Base-by-base conservation (phyloP, 2,329 filamentous ascomycete species). In the Colletotrichum aenigma region DNA sequence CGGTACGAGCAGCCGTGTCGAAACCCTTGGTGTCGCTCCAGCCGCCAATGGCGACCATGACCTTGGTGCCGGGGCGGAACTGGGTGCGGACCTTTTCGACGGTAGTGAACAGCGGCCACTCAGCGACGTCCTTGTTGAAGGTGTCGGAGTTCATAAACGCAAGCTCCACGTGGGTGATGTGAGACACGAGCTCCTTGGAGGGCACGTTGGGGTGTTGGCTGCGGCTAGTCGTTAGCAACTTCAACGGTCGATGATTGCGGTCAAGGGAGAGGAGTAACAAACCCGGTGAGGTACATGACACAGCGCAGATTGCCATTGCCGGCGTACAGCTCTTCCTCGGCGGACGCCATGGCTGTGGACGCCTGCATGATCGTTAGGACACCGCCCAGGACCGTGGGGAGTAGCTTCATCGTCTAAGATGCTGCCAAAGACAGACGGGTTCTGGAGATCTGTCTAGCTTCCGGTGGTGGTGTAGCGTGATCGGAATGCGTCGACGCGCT, bases 1-100 rank as follows among this genome's bases (percentile, higher is more conserved):
- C 67, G n/a, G 65, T 70, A 8, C 66, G 87, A 2, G 92, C 91
- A 0, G 89, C 93, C 12, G 81, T 82, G 0, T 89, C 88, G 79
- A 94, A 95, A 0, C 93, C 93, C 8, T 83, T 81, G 1, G 89
- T 92, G 75, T 95, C 92, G 0, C 93, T 93, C 94, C 94, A 96
- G 68, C 94, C 94, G 13, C 94, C 94, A 77, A 96, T 91, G 24
- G 94, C 93, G 48, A 95, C 88, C 85, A 93, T 89, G 26, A 95
- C 83, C 78, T 93, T 92, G 24, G 92, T 92, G 30, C 86, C 86
- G 0, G 83, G 75, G 8, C 83, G 83, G 75, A 93, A 91, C 70
- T 86, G 84, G 21, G 80, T 74, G 6, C 91, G 89, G 16, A 88
- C 86, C 15, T 86, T 81, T 4, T 82, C 79, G 3, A 93, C 86